A percentile compares a stretch with the other conserved stretches of the same genome.
Conservation (phyloP, 345 rosid species). For the Dipteronia sinensis region DNA sequence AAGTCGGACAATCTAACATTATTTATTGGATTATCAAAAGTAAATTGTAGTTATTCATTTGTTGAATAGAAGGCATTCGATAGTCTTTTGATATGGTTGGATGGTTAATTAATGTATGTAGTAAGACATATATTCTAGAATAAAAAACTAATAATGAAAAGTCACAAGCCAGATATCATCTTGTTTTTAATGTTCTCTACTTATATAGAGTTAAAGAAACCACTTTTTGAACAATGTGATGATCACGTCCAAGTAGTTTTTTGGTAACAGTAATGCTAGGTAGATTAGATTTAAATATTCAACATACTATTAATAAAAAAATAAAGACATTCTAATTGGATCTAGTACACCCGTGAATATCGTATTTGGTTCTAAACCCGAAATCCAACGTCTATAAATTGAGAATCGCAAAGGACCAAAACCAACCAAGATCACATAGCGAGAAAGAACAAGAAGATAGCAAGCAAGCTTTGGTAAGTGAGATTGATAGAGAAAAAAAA, state of each 20-base stretch:
- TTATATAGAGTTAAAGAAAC: neutral
- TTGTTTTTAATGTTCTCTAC: neutral
- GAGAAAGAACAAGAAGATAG: too few relatives aligned
- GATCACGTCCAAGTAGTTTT: too few relatives aligned
- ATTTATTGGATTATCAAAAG: too few relatives aligned
- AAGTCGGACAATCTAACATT: too few relatives aligned
- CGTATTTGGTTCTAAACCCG: neutral
- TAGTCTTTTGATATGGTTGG: too few relatives aligned
- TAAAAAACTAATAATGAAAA: neutral
- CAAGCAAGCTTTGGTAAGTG: neutral
- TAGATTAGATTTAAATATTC: too few relatives aligned
- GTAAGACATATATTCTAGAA: too few relatives aligned
- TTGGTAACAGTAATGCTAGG: too few relatives aligned
- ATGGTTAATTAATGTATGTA: too few relatives aligned
- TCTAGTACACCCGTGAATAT: slow-evolving; percentile 1
- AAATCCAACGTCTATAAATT: neutral
- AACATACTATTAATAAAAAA: neutral
- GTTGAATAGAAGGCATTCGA: too few relatives aligned
- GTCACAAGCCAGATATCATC: neutral
- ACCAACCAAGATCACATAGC: neutral
- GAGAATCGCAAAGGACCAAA: neutral
- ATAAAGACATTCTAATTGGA: slow-evolving; percentile 1
- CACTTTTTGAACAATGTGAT: neutral
- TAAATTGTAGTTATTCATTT: too few relatives aligned
- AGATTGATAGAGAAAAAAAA: neutral